These are phyloP conservation scores for Musa balbisiana DNA, from an alignment of 202 grass and related monocot species.

Conservation along the genomic window DNA sequence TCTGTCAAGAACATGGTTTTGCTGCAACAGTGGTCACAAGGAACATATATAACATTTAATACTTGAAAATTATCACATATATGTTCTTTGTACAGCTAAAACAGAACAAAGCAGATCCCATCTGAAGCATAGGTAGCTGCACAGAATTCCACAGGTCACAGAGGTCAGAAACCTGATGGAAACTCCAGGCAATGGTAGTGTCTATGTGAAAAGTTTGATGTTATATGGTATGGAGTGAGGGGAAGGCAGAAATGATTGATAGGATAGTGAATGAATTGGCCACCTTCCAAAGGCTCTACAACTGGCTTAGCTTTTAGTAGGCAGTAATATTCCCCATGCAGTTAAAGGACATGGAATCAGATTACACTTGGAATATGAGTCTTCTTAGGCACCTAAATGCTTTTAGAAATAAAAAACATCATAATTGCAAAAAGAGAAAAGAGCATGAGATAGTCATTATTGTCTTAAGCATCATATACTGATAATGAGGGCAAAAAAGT, in stretches of 20 bases:
- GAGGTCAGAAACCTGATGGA: too few species aligned
- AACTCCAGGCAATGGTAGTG: neutral
- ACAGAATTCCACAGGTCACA: too few species aligned
- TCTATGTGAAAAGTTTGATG: neutral
- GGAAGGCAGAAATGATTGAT: neutral
- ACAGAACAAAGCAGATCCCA: neutral
- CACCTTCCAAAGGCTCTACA: neutral
- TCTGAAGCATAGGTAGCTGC: neutral
- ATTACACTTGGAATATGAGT: neutral
- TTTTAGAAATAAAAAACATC: neutral
- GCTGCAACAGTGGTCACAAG: neutral
- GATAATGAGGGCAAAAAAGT: too few species aligned
- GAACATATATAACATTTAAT: neutral
- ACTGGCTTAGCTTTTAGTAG: neutral
- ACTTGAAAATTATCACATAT: neutral
- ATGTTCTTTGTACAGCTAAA: neutral
- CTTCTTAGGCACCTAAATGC: neutral
- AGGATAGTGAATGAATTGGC: neutral
- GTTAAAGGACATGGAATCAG: neutral
- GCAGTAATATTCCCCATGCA: neutral
- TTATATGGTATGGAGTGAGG: neutral
- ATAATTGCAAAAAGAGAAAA: too few species aligned
- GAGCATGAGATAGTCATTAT: too few species aligned
- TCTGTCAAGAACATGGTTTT: conserved; percentile 8
- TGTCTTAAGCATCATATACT: too few species aligned